These are phyloP conservation scores for Agaricus bisporus DNA, from an alignment of 768 basidiomycete genomes.

Conservation along the genomic window DNA sequence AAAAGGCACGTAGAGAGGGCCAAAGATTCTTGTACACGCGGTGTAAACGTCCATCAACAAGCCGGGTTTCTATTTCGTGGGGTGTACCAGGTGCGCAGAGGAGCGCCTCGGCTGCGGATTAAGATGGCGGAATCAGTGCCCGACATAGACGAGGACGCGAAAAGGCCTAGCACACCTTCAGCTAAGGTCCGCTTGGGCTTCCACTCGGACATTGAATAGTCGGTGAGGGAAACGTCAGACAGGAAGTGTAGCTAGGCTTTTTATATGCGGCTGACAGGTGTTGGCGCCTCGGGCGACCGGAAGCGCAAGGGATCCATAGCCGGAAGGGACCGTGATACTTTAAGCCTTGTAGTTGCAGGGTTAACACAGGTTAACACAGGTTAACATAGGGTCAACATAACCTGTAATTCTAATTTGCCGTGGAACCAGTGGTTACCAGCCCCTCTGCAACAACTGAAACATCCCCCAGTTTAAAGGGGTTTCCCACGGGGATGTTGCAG, in stretches of 20 bases:
- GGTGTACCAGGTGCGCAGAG: constrained; percentile 32
- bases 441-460: too few species aligned
- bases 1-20: constrained; percentile 43
- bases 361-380: too few species aligned
- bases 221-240: constrained; percentile 3
- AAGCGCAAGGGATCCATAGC: not conserved
- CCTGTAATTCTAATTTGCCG: too few species aligned
- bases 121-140: not conserved
- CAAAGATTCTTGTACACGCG: constrained; percentile 49
- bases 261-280: constrained; percentile 5
- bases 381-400: too few species aligned
- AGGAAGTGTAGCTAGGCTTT: not conserved
- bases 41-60: constrained; percentile 38
- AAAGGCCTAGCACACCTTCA: constrained; percentile 17
- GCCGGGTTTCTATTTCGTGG: constrained; percentile 35
- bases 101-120: constrained; percentile 25
- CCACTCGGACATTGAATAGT: constrained; percentile 20
- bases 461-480: too few species aligned
- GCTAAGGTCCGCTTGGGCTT: constrained; percentile 24
- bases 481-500: too few species aligned
- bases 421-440: too few species aligned
- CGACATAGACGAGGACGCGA: constrained; percentile 1
- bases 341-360: not conserved
- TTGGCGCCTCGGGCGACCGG: not conserved
- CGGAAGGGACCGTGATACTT: not conserved